Evolutionary conservation across 306 rosid genomes (phyloP), one percentile per base, ranked within the genome.

Genomic region (Medicago arabica): DNA sequence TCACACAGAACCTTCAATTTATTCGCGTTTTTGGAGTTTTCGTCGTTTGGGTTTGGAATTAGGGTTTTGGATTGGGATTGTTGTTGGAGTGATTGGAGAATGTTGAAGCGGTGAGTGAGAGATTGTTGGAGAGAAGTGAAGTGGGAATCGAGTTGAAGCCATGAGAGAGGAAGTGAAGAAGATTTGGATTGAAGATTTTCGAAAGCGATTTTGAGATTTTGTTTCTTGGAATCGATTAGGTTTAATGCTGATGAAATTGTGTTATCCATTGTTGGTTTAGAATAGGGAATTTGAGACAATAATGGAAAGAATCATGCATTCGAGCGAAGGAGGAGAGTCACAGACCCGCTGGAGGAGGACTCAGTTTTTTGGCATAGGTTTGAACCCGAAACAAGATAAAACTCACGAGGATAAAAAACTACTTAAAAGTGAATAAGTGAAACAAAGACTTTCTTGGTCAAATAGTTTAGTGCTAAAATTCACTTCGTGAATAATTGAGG

Each of bases 121-220:
- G 91, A 82, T 38, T 63, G 46, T 5, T 89, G 86, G 69, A 84
- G 71, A 11, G 87, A 67, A 82, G 89, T 69, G 86, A 86, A 87
- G 81, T 90, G 85, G 9, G 86, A 81, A 39, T 90, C 98, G 47
- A 89, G 82, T 81, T 89, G 88, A 4, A 87, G 49, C 98, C 95
- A 89, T 25, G 87, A 38, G n/a, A n/a, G n/a, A n/a, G n/a, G n/a
- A n/a, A n/a, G n/a, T n/a, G n/a, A n/a, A n/a, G n/a, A n/a, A n/a
- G 67, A 67, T 81, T 78, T 76, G 9, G 82, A 64, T 75, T 89
- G 88, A 13, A 93, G 94, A 40, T 87, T 95, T 7, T 89, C 88
- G 86, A 86, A 88, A 53, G 98, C 88, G 39, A 79, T 86, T 76
- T 84, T 88, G 67, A 93, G 89, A 61, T 80, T 80, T 62, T 83